A percentile compares a stretch with the other conserved stretches of the same genome.
These are phyloP conservation scores for Exophiala phaeomuriformis DNA, from an alignment of 2,329 filamentous ascomycete species.

Conservation along the genomic window DNA sequence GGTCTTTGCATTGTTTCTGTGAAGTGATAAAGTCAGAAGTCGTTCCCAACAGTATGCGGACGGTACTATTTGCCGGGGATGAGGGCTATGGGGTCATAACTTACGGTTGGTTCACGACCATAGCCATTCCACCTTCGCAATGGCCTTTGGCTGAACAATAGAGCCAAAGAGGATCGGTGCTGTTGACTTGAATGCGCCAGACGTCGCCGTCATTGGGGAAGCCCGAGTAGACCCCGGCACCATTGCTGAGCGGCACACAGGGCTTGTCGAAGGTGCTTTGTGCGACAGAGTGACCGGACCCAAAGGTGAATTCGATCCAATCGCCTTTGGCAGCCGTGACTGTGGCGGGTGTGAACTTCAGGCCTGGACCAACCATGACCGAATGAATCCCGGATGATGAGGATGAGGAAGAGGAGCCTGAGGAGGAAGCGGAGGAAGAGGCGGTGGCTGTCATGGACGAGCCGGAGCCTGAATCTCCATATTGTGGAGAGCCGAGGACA, in stretches of 20 bases:
- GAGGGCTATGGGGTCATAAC: not conserved
- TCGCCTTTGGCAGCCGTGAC: constrained; percentile 43
- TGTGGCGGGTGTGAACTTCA: constrained; percentile 41
- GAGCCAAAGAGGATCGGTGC: constrained; percentile 43
- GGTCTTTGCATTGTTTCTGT: constrained; percentile 12
- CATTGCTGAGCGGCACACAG: constrained; percentile 39
- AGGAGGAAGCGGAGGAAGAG: constrained; percentile 4
- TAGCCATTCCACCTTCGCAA: constrained; percentile 46
- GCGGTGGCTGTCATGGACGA: not conserved
- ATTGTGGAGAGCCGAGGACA: constrained; percentile 18
- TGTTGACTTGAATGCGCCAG: constrained; percentile 44
- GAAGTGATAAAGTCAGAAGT: not conserved
- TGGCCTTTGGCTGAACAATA: constrained; percentile 47
- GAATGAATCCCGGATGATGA: constrained; percentile 12
- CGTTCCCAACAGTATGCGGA: not conserved
- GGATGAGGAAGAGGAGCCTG: constrained; percentile 4
- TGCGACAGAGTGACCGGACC: constrained; percentile 46
- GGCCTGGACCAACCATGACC: constrained; percentile 27
- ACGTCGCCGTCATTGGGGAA: constrained; percentile 31
- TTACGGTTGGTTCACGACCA: constrained; percentile 44
- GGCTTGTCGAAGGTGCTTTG: constrained; percentile 45
- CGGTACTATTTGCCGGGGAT: not conserved
- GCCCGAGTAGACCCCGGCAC: constrained; percentile 40
- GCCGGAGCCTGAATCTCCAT: constrained; percentile 8
- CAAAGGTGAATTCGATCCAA: constrained; percentile 49